These are phyloP conservation scores for Stemphylium vesicarium DNA, from an alignment of 2,329 filamentous ascomycete species.

Conservation along the genomic window DNA sequence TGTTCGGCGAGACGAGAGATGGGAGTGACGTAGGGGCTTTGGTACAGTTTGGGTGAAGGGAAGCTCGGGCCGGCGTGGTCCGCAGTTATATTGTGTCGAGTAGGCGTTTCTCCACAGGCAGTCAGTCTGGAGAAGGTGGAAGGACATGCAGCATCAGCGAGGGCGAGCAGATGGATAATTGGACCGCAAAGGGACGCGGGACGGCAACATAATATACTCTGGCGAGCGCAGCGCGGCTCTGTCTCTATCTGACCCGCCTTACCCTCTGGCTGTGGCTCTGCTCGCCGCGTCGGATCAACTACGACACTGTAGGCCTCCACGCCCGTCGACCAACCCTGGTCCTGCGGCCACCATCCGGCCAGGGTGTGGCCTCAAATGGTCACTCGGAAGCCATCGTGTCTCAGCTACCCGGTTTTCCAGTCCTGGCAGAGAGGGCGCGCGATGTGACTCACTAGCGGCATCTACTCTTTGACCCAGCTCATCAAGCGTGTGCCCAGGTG, in stretches of 20 bases:
- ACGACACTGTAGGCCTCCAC: not conserved
- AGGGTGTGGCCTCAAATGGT: slow-evolving; percentile 41
- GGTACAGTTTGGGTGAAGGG: slow-evolving; percentile 6
- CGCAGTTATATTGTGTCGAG: slow-evolving; percentile 6
- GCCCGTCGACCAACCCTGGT: slow-evolving; percentile 15
- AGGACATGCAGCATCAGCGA: not conserved
- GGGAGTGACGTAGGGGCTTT: slow-evolving; percentile 26
- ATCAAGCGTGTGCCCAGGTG: slow-evolving; percentile 1
- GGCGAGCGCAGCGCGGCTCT: slow-evolving; percentile 14
- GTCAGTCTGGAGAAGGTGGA: no score
- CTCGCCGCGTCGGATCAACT: slow-evolving; percentile 1
- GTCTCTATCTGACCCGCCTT: slow-evolving; percentile 16
- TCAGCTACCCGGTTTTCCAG: slow-evolving; percentile 20
- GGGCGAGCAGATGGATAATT: slow-evolving; percentile 5
- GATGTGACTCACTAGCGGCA: slow-evolving; percentile 39
- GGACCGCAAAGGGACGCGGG: slow-evolving; percentile 15
- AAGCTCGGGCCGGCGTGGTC: slow-evolving; percentile 26
- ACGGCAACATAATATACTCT: slow-evolving; percentile 26
- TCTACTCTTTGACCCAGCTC: not conserved
- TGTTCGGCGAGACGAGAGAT: slow-evolving; percentile 18
- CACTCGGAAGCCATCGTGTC: slow-evolving; percentile 29
- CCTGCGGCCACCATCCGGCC: slow-evolving; percentile 26
- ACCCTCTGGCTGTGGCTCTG: slow-evolving; percentile 17
- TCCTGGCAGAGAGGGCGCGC: slow-evolving; percentile 19
- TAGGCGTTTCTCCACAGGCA: no score